phyloP scores from a whole-genome alignment of 1,139 yeast species.

The Debaryomyces coudertii region DNA sequence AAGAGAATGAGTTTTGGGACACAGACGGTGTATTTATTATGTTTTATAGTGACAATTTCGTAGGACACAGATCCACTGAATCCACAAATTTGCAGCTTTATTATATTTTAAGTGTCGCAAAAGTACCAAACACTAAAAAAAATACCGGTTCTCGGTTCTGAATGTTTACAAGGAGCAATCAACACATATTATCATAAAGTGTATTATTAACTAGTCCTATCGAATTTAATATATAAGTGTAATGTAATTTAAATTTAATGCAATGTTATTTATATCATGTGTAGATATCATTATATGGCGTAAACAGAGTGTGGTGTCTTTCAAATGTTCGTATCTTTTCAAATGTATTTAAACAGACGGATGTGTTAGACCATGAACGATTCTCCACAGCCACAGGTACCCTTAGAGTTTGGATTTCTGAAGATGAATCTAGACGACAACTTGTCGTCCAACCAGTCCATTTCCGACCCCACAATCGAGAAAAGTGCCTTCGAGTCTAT shows the following conservation, averaged over 20 bases:
- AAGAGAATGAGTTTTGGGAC: neutral
- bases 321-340: neutral
- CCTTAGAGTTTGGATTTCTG: slow-evolving; percentile 93
- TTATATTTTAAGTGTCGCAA: slow-evolving; percentile 8
- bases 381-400: slow-evolving; percentile 98
- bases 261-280: neutral
- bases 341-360: neutral
- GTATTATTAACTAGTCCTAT: neutral
- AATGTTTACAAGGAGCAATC: neutral
- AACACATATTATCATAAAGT: neutral
- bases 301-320: neutral
- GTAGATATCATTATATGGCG: neutral
- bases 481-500: slow-evolving; percentile 95
- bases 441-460: slow-evolving; percentile 98
- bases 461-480: slow-evolving; percentile 93
- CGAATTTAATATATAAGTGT: neutral
- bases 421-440: slow-evolving; percentile 86
- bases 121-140: neutral
- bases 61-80: slow-evolving; percentile 6
- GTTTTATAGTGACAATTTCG: slow-evolving; percentile 4
- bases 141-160: neutral
- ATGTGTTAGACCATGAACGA: slow-evolving; percentile 81
- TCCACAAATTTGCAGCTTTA: slow-evolving; percentile 14
- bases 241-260: slow-evolving; percentile 2
- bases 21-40: neutral